Evolutionary conservation across 1,284 basidiomycete species (phyloP).

Genomic region (Lignosus rhinocerotis): DNA sequence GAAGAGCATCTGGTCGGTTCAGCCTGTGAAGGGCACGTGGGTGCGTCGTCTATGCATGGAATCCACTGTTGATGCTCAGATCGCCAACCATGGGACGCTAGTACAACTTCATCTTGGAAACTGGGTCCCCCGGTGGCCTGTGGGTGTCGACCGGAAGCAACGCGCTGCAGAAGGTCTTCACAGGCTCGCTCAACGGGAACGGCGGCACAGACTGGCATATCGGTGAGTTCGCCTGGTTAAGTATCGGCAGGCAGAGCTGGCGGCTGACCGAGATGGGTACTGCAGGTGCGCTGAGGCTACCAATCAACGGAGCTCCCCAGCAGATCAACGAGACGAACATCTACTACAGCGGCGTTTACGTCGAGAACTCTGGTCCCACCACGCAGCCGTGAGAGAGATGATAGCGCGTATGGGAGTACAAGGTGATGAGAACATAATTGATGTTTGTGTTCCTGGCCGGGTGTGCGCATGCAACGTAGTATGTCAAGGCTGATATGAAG

Average conservation of each 20-base stretch:
- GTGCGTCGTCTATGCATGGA: slow-evolving; percentile 9
- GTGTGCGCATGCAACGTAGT: too few species aligned
- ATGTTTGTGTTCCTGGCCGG: background rate
- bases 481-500: background rate
- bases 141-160: slow-evolving; percentile 31
- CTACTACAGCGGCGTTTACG: slow-evolving; percentile 30
- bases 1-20: slow-evolving; percentile 29
- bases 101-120: slow-evolving; percentile 32
- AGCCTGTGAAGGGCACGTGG: slow-evolving; percentile 30
- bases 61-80: background rate
- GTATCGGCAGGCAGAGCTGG: background rate
- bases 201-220: slow-evolving; percentile 32
- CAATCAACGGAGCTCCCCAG: slow-evolving; percentile 25
- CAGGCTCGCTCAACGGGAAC: slow-evolving; percentile 29
- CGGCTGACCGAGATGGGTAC: background rate
- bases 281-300: slow-evolving; percentile 28
- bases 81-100: background rate
- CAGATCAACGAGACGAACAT: slow-evolving; percentile 30
- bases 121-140: slow-evolving; percentile 29
- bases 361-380: slow-evolving; percentile 29
- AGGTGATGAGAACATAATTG: background rate
- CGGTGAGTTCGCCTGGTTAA: slow-evolving; percentile 14
- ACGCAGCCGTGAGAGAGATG: slow-evolving; percentile 14
- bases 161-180: slow-evolving; percentile 26
- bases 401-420: background rate